phyloP scores from a whole-genome alignment of 768 basidiomycete species.

The Lentinula boryana region DNA sequence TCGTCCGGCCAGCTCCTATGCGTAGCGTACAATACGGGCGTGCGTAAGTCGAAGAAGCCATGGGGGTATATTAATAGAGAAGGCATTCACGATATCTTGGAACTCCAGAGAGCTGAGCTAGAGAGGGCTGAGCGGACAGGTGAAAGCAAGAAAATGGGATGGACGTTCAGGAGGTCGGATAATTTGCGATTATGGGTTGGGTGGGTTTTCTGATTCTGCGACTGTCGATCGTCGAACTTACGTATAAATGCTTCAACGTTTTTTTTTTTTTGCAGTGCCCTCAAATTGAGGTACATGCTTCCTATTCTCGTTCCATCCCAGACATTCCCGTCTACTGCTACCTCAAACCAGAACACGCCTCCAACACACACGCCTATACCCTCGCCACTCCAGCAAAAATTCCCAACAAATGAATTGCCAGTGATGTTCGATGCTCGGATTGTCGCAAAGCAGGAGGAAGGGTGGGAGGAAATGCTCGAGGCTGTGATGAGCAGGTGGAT shows the following conservation, averaged over 20 bases:
- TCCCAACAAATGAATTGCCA: conserved; percentile 42
- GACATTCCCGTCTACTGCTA: conserved; percentile 17
- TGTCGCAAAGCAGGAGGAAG: conserved; percentile 67
- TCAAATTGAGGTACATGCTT: conserved; percentile 78
- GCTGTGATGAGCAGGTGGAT: conserved; percentile 59
- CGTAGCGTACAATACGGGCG: conserved; percentile 71
- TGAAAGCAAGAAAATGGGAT: conserved; percentile 47
- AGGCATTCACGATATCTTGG: conserved; percentile 73
- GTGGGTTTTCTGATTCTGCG: conserved; percentile 35
- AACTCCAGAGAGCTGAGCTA: conserved; percentile 48
- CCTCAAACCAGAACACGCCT: conserved; percentile 16
- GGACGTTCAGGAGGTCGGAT: conserved; percentile 84
- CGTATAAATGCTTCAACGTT: not conserved
- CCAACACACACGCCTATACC: conserved; percentile 10
- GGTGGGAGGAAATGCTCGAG: conserved; percentile 82
- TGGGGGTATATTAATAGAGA: conserved; percentile 84
- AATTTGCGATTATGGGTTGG: conserved; percentile 83
- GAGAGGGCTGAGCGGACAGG: conserved; percentile 24
- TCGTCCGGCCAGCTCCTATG: conserved; percentile 81
- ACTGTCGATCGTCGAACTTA: not conserved
- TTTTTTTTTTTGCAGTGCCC: conserved; percentile 40
- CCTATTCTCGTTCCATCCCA: conserved; percentile 54
- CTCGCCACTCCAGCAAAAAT: conserved; percentile 26
- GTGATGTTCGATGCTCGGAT: conserved; percentile 67
- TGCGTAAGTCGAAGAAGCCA: conserved; percentile 74